Evolutionary conservation across 306 rosid species (phyloP).

Genomic region (Styphnolobium japonicum): DNA sequence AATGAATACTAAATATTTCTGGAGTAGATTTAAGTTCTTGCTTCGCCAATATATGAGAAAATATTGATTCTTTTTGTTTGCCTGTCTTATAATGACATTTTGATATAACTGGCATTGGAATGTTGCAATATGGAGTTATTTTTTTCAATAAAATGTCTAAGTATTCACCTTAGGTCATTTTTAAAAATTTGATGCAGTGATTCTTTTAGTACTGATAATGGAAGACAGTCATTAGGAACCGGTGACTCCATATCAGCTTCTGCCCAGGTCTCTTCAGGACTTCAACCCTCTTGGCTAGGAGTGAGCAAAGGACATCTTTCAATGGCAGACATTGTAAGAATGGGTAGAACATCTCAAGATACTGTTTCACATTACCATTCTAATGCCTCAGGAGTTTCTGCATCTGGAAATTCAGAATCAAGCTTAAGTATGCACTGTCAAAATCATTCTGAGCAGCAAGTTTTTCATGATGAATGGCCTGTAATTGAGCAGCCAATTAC

Average conservation of each 20-base stretch:
- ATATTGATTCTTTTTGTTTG: slow-evolving; percentile 8
- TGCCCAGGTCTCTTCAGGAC: slow-evolving; percentile 36
- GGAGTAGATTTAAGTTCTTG: not conserved
- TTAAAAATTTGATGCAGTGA: slow-evolving; percentile 52
- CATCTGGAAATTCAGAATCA: slow-evolving; percentile 31
- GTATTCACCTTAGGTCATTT: slow-evolving; percentile 10
- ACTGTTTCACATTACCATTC: slow-evolving; percentile 18
- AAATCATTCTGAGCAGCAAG: slow-evolving; percentile 37
- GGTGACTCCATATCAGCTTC: slow-evolving; percentile 30
- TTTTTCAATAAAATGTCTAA: not conserved
- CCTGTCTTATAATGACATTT: not conserved
- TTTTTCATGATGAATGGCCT: slow-evolving; percentile 45
- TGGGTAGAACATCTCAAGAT: slow-evolving; percentile 49
- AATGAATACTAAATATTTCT: not conserved
- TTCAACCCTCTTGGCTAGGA: slow-evolving; percentile 32
- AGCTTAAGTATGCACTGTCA: slow-evolving; percentile 20
- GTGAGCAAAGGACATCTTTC: slow-evolving; percentile 50
- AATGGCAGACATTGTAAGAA: slow-evolving; percentile 67
- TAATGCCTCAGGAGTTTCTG: slow-evolving; percentile 37
- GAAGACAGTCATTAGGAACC: slow-evolving; percentile 40
- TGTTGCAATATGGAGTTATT: not conserved
- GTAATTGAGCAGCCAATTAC: slow-evolving; percentile 44
- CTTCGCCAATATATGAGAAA: not conserved
- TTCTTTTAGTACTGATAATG: slow-evolving; percentile 35
- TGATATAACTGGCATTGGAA: slow-evolving; percentile 5